Base-by-base conservation (phyloP, 2,329 filamentous ascomycete species). In the Fusarium bulbicola region DNA sequence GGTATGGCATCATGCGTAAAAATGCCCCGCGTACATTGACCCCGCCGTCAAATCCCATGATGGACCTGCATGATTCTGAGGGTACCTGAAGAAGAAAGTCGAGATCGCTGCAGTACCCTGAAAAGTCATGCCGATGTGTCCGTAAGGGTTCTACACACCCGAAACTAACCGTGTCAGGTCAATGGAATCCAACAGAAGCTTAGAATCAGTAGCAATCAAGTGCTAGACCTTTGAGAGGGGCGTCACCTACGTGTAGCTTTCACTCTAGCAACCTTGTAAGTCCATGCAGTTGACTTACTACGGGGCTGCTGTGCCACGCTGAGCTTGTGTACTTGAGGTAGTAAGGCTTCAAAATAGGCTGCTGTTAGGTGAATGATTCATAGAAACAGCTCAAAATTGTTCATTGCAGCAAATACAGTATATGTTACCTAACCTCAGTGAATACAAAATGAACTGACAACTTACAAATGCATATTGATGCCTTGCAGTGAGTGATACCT, bases 171-270 rank as follows among this genome's bases (percentile, higher is more conserved):
- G 24, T 18, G 61, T 42, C 26, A 53, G 32, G 39, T 46, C 37
- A 49, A 65, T 74, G 24, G 68, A 62, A 73, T 63, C 53, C 43
- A 69, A 66, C 53, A 50, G 70, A 73, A 73, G 52, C 43, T 49
- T 59, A 32, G 39, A 59, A 67, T 46, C 40, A 57, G 39, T 18
- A 56, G 40, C 37, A 49, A 49, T 28, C 14, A 12, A 32, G 32
- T 40, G 36, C 36, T 30, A 21, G 54, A 50, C 58, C 59, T 58
- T 70, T 62, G 65, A 30, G 63, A 74, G 67, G 59, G 66, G 67
- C 13, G 49, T 52, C 9, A 26, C 16, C 50, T 28, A 26, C 40
- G 16, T 34, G 24, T 49, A 61, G 62, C 24, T 37, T 52, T 30
- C 65, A 59, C 47, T 52, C 53, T 43, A 60, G 32, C 39, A 60